Percentiles rank a stretch among this genome's conserved stretches.
phyloP scores from a whole-genome alignment of 176 grass and related monocot genomes.

The Cenchrus purpureus region DNA sequence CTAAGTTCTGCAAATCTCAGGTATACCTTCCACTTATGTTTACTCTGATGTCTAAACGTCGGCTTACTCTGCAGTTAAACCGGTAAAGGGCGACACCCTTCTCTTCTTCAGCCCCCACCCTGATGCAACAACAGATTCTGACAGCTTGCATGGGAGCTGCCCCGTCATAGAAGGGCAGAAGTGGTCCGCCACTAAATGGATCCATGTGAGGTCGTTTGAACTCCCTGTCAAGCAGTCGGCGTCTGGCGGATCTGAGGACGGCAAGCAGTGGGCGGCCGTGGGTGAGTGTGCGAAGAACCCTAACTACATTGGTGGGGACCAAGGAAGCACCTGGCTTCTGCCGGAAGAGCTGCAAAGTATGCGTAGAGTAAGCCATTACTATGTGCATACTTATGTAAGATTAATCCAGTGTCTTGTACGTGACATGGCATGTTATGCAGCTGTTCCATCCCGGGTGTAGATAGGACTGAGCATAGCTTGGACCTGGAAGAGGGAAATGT shows the following conservation, averaged over 20 bases:
- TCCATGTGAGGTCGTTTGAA: slow-evolving; percentile 90
- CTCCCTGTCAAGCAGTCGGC: slow-evolving; percentile 29
- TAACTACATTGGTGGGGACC: slow-evolving; percentile 83
- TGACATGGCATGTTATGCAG: neutral
- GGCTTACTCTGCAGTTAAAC: slow-evolving; percentile 62
- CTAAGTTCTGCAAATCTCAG: neutral
- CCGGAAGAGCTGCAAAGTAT: slow-evolving; percentile 82
- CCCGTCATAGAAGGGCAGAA: slow-evolving; percentile 84
- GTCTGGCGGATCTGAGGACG: slow-evolving; percentile 55
- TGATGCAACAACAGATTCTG: slow-evolving; percentile 71
- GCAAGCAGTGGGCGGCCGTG: slow-evolving; percentile 73
- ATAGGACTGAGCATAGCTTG: slow-evolving; percentile 29
- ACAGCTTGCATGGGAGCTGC: slow-evolving; percentile 89
- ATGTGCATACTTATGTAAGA: too few species aligned
- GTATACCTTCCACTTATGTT: neutral
- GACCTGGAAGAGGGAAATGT: slow-evolving; percentile 17
- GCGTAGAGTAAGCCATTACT: slow-evolving; percentile 50
- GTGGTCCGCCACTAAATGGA: slow-evolving; percentile 97
- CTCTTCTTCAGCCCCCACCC: slow-evolving; percentile 87
- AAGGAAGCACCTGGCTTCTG: slow-evolving; percentile 82
- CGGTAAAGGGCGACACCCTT: slow-evolving; percentile 74
- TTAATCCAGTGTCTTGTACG: neutral
- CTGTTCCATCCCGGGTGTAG: slow-evolving; percentile 7
- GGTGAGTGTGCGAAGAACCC: slow-evolving; percentile 95
- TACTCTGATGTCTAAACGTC: slow-evolving; percentile 7